phyloP scores from a whole-genome alignment of 352 stramenopile genomes.

The Phytophthora kernoviae region DNA sequence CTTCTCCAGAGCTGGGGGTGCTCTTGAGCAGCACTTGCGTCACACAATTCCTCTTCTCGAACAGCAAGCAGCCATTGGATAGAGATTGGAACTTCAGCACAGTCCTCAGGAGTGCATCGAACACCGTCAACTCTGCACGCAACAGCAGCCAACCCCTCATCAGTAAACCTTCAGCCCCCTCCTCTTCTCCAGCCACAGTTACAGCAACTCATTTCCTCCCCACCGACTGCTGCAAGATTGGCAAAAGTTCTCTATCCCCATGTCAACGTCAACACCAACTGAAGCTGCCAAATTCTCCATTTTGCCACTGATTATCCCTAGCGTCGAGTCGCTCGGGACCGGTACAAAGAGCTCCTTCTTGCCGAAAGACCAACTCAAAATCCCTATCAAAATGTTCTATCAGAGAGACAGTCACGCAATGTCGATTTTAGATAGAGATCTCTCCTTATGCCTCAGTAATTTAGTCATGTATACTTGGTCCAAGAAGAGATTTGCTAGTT shows the following conservation, averaged over 20 bases:
- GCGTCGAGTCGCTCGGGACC: slow-evolving; percentile 9
- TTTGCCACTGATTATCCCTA: slow-evolving; percentile 8
- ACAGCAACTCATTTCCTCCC: not conserved
- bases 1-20: slow-evolving; percentile 12
- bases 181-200: no score
- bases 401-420: no score
- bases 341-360: slow-evolving; percentile 17
- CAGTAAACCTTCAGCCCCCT: not conserved
- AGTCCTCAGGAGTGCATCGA: slow-evolving; percentile 29
- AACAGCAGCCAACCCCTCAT: not conserved
- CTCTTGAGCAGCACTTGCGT: slow-evolving; percentile 27
- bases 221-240: slow-evolving; percentile 6
- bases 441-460: no score
- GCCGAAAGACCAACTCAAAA: slow-evolving; percentile 1
- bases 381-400: slow-evolving; percentile 7
- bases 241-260: slow-evolving; percentile 10
- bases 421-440: not conserved
- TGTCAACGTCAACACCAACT: slow-evolving; percentile 3
- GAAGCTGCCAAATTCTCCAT: slow-evolving; percentile 11
- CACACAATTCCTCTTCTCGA: slow-evolving; percentile 10
- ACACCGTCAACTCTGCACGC: slow-evolving; percentile 15
- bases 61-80: slow-evolving; percentile 20
- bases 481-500: slow-evolving; percentile 31
- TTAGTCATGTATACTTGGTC: slow-evolving; percentile 15
- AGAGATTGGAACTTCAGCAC: slow-evolving; percentile 32